phyloP scores from a whole-genome alignment of 805 yeast genomes.

The Spathaspora gorwiae region DNA sequence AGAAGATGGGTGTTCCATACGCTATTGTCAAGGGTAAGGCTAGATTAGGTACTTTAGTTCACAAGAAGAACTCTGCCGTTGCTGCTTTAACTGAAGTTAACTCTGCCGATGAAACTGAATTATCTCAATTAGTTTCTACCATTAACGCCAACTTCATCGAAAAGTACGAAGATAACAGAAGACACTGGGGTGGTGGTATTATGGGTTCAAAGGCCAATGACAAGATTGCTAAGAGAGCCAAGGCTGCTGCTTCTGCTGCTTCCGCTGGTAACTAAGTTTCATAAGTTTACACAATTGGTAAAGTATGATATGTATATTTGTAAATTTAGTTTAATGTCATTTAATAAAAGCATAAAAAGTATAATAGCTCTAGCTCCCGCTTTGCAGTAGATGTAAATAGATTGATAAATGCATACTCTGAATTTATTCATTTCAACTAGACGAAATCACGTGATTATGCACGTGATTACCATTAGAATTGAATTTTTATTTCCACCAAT shows the following conservation, averaged over 20 bases:
- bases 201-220: slow-evolving; percentile 92
- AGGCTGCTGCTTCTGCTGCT: slow-evolving; percentile 41
- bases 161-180: slow-evolving; percentile 92
- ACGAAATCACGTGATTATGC: not conserved
- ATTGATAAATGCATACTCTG: too few species aligned
- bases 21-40: slow-evolving; percentile 44
- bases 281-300: not conserved
- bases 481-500: slow-evolving; percentile 16
- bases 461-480: not conserved
- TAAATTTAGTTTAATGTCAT: slow-evolving; percentile 2
- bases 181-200: slow-evolving; percentile 99
- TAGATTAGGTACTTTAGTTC: slow-evolving; percentile 65
- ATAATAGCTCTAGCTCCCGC: too few species aligned
- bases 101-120: slow-evolving; percentile 91
- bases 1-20: slow-evolving; percentile 96
- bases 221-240: slow-evolving; percentile 73
- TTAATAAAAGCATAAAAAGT: not conserved
- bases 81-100: slow-evolving; percentile 95
- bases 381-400: too few species aligned
- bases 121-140: slow-evolving; percentile 89
- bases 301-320: not conserved
- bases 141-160: slow-evolving; percentile 89
- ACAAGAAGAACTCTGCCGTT: slow-evolving; percentile 95
- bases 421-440: too few species aligned
- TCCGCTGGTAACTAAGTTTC: slow-evolving; percentile 1